Evolutionary conservation across 2,329 filamentous ascomycete genomes (phyloP), one percentile per base, ranked within the genome.

Genomic region (Lachnellula cervina): DNA sequence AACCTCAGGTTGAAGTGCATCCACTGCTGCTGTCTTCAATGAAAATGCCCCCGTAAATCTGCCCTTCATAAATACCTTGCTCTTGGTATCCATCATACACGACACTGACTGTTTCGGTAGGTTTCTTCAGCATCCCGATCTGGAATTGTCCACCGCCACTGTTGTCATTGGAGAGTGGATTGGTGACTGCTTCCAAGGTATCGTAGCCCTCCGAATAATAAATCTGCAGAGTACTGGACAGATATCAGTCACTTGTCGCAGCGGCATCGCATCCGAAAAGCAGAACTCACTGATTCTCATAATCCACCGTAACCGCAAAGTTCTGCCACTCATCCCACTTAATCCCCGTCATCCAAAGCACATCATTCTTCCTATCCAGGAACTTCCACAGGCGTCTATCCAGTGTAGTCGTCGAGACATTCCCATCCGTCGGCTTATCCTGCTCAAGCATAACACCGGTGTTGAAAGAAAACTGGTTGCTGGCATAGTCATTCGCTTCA

Each of bases 101-200:
- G 42, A 80, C 74, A 61, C 80, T 77, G 63, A 48, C 77, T 34
- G 60, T 59, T 19, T 63, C 59, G 3, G 57, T 64, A 8, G 78
- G 76, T 74, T 84, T 84, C 74, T 85, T 86, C 57, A 84, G 71
- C 2, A 84, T 68, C 45, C 83, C 83, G 51, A 85, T 77, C 65
- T 86, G 82, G 69, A 77, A 83, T 66, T 84, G 80, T 19, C 82
- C 82, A 50, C 77, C 75, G 11, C 82, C 81, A 51, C 75, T 74
- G 55, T 82, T 73, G 61, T 83, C 75, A 63, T 81, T 80, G 46
- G 69, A 40, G 0, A 79, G 64, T 0, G 76, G 69, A 21, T 73
- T 68, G 1, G 76, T 80, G 23, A 79, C 76, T 2, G 71, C 67
- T 43, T 73, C 69, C 34, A 86, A 76, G 0, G 74, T 68, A 2